A percentile compares a stretch with the other conserved stretches of the same genome.
Conservation (phyloP, 1,284 basidiomycete genomes). For the Malassezia sympodialis region DNA sequence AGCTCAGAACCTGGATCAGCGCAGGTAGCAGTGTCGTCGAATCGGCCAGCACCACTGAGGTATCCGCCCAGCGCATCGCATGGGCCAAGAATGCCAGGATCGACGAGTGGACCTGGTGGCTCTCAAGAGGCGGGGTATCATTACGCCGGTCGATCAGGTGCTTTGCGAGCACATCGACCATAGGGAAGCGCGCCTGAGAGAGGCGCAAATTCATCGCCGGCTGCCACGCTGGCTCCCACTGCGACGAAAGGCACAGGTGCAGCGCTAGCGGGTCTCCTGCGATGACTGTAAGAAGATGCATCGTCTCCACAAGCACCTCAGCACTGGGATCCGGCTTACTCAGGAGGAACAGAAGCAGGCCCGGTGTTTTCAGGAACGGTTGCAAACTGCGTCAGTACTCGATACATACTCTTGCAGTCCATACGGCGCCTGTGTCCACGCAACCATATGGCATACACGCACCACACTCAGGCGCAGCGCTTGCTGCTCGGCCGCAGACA, state of each 20-base stretch:
- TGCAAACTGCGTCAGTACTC: neutral
- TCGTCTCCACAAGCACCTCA: neutral
- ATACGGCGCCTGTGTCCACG: slow-evolving; percentile 4
- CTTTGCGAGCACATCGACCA: slow-evolving; percentile 30
- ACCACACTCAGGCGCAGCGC: neutral
- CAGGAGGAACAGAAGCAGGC: slow-evolving; percentile 9
- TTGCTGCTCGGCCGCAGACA: neutral
- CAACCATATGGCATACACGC: slow-evolving; percentile 1
- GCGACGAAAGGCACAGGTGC: slow-evolving; percentile 12
- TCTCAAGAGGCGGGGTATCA: slow-evolving; percentile 15
- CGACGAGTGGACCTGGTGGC: slow-evolving; percentile 20
- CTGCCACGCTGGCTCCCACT: slow-evolving; percentile 9
- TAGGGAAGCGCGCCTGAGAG: slow-evolving; percentile 21
- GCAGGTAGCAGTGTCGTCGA: slow-evolving; percentile 28
- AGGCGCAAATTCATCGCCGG: slow-evolving; percentile 1
- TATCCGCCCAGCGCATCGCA: slow-evolving; percentile 23
- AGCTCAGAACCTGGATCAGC: slow-evolving; percentile 25
- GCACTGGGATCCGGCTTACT: neutral
- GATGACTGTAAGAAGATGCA: slow-evolving; percentile 1
- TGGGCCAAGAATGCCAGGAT: slow-evolving; percentile 24
- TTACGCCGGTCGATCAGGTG: slow-evolving; percentile 32
- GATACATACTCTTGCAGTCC: slow-evolving; percentile 5
- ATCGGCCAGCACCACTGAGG: slow-evolving; percentile 26
- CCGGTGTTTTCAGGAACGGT: slow-evolving; percentile 9
- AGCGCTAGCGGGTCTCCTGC: slow-evolving; percentile 1